Evolutionary conservation across 352 stramenopile species (phyloP).

Genomic region (Phytopythium cucurbitacearum): DNA sequence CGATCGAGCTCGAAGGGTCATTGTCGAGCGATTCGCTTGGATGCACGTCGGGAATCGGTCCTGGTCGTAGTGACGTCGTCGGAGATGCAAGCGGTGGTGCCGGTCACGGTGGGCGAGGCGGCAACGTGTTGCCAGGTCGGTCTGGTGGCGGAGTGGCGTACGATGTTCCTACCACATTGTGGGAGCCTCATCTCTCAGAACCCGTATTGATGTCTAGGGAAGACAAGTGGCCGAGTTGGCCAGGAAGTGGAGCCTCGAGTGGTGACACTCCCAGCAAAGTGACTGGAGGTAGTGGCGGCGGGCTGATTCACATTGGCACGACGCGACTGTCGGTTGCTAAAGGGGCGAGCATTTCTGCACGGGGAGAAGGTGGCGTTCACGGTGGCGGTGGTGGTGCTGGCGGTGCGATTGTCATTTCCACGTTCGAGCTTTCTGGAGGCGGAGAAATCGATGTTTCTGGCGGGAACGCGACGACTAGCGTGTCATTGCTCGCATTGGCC

Average conservation of each 20-base stretch:
- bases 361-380: slow-evolving; percentile 47
- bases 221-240: slow-evolving; percentile 53
- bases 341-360: slow-evolving; percentile 37
- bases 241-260: slow-evolving; percentile 53
- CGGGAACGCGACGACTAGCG: slow-evolving; percentile 25
- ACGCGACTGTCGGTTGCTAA: slow-evolving; percentile 45
- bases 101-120: slow-evolving; percentile 60
- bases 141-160: slow-evolving; percentile 39
- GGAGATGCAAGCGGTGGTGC: slow-evolving; percentile 56
- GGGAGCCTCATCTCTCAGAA: not conserved
- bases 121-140: slow-evolving; percentile 53
- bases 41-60: slow-evolving; percentile 43
- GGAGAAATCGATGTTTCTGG: slow-evolving; percentile 55
- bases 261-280: slow-evolving; percentile 44
- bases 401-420: slow-evolving; percentile 54
- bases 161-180: slow-evolving; percentile 11
- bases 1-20: slow-evolving; percentile 29
- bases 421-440: slow-evolving; percentile 54
- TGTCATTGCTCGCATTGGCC: slow-evolving; percentile 2
- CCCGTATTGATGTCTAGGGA: not conserved
- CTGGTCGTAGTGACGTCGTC: slow-evolving; percentile 44
- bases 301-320: slow-evolving; percentile 63
- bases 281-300: slow-evolving; percentile 63
- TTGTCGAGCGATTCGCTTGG: slow-evolving; percentile 41
- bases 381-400: slow-evolving; percentile 70